Evolutionary conservation across 495 filamentous ascomycete species (phyloP).

Genomic region (Penicillium simplicissimum): DNA sequence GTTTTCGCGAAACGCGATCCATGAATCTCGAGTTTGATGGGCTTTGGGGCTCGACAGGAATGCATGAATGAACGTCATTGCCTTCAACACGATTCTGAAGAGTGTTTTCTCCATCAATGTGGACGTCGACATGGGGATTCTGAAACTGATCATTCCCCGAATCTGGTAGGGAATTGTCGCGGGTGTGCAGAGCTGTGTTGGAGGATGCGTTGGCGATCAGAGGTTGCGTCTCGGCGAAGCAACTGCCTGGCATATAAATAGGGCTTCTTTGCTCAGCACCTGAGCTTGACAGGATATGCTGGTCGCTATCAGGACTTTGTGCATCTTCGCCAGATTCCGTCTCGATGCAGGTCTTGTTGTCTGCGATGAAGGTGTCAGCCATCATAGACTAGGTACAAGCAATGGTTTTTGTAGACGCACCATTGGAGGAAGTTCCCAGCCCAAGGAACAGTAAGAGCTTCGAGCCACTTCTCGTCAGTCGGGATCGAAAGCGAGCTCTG

Average conservation of each 20-base stretch:
- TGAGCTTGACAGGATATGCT: not conserved
- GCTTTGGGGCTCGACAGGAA: constrained; percentile 9
- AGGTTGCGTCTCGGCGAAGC: constrained; percentile 12
- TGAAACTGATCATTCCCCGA: not conserved
- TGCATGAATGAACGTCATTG: not conserved
- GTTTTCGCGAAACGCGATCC: constrained; percentile 48
- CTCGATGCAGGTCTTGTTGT: constrained; percentile 22
- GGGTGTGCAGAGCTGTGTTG: not conserved
- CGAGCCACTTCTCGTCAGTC: constrained; percentile 29
- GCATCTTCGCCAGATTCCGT: constrained; percentile 14
- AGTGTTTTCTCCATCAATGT: not conserved
- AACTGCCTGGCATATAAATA: constrained; percentile 1
- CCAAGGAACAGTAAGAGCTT: constrained; percentile 29
- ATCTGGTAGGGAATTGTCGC: not conserved
- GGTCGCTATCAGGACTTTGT: not conserved
- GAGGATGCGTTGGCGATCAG: constrained; percentile 3
- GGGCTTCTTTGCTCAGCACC: not conserved
- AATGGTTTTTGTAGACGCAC: constrained; percentile 2
- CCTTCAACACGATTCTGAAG: not conserved
- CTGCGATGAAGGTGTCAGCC: constrained; percentile 3
- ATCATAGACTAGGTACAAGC: not conserved
- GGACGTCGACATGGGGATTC: not conserved
- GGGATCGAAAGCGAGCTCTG: constrained; percentile 18
- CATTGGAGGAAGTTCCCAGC: constrained; percentile 21
- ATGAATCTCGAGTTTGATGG: constrained; percentile 33